Base-by-base conservation (phyloP, 2,329 filamentous ascomycete genomes). In the Fusarium caatingaense region DNA sequence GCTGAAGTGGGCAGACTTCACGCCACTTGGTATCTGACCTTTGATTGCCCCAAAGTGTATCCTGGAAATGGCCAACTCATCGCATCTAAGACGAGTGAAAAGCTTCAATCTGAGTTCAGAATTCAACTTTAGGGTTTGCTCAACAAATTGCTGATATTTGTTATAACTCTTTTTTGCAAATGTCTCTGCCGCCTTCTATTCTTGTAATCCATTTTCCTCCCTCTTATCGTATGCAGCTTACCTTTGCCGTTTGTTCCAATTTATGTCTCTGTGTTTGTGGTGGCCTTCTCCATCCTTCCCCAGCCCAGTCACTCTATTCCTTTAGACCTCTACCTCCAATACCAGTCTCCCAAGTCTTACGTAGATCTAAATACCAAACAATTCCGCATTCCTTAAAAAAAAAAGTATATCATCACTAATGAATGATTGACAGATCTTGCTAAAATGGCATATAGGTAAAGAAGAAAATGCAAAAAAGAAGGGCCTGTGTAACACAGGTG, bases 401-500 rank as follows among this genome's bases (percentile, higher is more conserved):
- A n/a, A n/a, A n/a, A n/a, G n/a, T n/a, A n/a, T 4, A 12, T 7
- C 34, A n/a, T n/a, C 18, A 34, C 9, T 5, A 2, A 18, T 34
- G 5, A 11, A 18, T 6, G 3, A 10, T 18, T 18, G 32, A 18
- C 6, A n/a, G n/a, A n/a, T n/a, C n/a, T n/a, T n/a, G n/a, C n/a
- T n/a, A n/a, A n/a, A 34, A 34, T 18, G 5, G 8, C 1, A 34
- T 34, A 1, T 6, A 3, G 3, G 32, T 11, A 10, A 11, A n/a
- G n/a, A n/a, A n/a, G n/a, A 37, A 21, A 16, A 3, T 6, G 2
- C 8, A 41, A 54, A 41, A 55, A 30, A 34, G 13, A 55, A 20
- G 45, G 21, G 27, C 41, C 41, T 47, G 41, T 55, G 28, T 55
- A 20, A 20, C 41, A 55, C 51, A 55, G 41, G 41, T 55, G 41